A percentile compares a stretch with the other conserved stretches of the same genome.
Evolutionary conservation across 176 grass and related monocot genomes (phyloP).

Genomic region (maize (Zea mays)): Zm-B73-REFERENCE-NAM-5.0 NC_050098.1:219592501-219593000

Average conservation of each 20-base stretch:
- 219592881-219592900: neutral
- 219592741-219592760: slow-evolving; percentile 76
- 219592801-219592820: neutral
- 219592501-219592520: too few species aligned
- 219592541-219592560: slow-evolving; percentile 19
- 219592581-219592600: slow-evolving; percentile 51
- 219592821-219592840: neutral
- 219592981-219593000: neutral
- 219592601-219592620: slow-evolving; percentile 55
- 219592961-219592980: neutral
- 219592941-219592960: neutral
- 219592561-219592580: slow-evolving; percentile 29
- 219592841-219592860: neutral
- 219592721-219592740: slow-evolving; percentile 51
- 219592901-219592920: neutral
- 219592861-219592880: neutral
- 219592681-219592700: slow-evolving; percentile 55
- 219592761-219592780: slow-evolving; percentile 49
- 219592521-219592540: too few species aligned
- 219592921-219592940: neutral
- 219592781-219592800: slow-evolving; percentile 39
- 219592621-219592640: slow-evolving; percentile 39
- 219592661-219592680: slow-evolving; percentile 79
- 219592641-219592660: slow-evolving; percentile 79
- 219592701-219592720: slow-evolving; percentile 46